Evolutionary conservation across 192 early-diverging fungal species (phyloP).

Genomic region (Umbelopsis ramanniana): DNA sequence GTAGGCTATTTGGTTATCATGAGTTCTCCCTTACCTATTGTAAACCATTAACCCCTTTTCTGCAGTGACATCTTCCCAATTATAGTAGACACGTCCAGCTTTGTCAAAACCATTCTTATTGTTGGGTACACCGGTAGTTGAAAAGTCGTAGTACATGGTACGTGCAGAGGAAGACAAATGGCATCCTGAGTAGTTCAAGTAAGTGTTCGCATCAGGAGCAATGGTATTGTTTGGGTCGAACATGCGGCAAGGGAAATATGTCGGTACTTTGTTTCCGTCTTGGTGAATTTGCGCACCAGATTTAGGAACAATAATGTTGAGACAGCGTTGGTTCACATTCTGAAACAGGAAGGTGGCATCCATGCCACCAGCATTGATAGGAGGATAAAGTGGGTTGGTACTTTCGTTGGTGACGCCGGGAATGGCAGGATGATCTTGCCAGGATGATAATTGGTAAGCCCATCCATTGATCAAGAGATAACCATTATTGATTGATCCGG

Average conservation of each 20-base stretch:
- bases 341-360: constrained; percentile 79
- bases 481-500: constrained; percentile 39
- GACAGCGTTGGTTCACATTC: constrained; percentile 36
- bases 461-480: constrained; percentile 65
- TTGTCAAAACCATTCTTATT: constrained; percentile 32
- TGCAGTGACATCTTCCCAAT: constrained; percentile 54
- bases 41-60: constrained; percentile 62
- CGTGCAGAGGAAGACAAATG: constrained; percentile 50
- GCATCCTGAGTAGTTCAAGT: constrained; percentile 57
- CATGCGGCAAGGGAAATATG: constrained; percentile 40
- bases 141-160: constrained; percentile 22
- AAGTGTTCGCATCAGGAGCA: constrained; percentile 51
- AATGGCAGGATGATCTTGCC: constrained; percentile 22
- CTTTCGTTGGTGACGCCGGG: constrained; percentile 36
- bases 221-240: constrained; percentile 46
- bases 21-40: constrained; percentile 47
- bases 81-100: constrained; percentile 51
- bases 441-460: constrained; percentile 62
- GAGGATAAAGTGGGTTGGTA: constrained; percentile 52
- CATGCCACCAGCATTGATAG: constrained; percentile 65
- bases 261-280: constrained; percentile 21
- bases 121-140: constrained; percentile 18
- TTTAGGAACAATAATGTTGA: constrained; percentile 22
- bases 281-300: constrained; percentile 27
- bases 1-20: neutral